These are phyloP conservation scores for Pulveroboletus frians DNA, from an alignment of 768 basidiomycete species.

Conservation along the genomic window DNA sequence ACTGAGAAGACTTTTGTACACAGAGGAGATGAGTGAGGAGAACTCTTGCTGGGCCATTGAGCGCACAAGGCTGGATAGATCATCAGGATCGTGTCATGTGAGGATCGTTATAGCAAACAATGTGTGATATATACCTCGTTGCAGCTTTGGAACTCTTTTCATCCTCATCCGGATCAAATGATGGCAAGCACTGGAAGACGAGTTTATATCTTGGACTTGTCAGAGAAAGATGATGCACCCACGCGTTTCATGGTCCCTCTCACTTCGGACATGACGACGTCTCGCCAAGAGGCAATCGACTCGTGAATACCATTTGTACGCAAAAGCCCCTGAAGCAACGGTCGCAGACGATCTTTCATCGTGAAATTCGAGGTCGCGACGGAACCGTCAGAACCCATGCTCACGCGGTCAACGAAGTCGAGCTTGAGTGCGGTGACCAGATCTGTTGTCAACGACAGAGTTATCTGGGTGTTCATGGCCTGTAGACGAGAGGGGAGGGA, in stretches of 20 bases:
- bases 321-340: conserved; percentile 71
- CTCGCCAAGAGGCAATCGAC: conserved; percentile 63
- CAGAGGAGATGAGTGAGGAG: conserved; percentile 48
- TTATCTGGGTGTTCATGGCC: conserved; percentile 69
- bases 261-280: conserved; percentile 60
- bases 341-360: conserved; percentile 60
- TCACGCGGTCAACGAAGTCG: conserved; percentile 57
- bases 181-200: conserved; percentile 49
- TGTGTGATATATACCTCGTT: conserved; percentile 19
- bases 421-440: conserved; percentile 64
- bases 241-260: conserved; percentile 56
- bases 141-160: conserved; percentile 32
- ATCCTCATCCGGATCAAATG: conserved; percentile 53
- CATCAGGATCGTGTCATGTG: conserved; percentile 16
- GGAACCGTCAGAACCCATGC: conserved; percentile 15
- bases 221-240: conserved; percentile 23
- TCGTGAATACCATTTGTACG: conserved; percentile 69
- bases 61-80: conserved; percentile 53
- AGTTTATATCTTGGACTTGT: neutral
- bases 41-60: conserved; percentile 68
- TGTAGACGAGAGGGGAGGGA: conserved; percentile 70
- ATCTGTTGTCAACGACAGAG: conserved; percentile 70
- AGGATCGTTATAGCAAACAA: neutral
- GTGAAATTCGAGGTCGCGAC: conserved; percentile 34
- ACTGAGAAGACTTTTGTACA: conserved; percentile 60